Conservation (phyloP, 179 eudicot genomes). For the Gypsophila paniculata region DNA sequence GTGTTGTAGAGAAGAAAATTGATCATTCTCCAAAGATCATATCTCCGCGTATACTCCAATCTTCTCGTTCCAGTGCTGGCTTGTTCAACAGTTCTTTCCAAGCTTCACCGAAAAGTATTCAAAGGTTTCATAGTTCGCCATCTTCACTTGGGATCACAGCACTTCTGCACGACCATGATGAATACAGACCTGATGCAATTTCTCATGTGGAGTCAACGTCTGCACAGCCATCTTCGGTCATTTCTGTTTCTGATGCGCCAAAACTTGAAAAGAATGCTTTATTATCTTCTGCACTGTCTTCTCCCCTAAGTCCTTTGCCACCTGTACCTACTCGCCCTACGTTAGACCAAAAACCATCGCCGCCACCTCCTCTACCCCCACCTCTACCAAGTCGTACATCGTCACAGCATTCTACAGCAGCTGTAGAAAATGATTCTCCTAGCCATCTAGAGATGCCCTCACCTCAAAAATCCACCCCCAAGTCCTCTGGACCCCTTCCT, state of each 20-base stretch:
- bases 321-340: constrained; percentile 10
- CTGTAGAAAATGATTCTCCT: constrained; percentile 12
- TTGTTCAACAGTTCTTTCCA: constrained; percentile 42
- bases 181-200: constrained; percentile 28
- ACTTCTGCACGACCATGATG: constrained; percentile 54
- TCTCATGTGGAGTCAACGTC: constrained; percentile 25
- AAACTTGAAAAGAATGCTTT: constrained; percentile 20
- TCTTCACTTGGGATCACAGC: constrained; percentile 71
- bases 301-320: constrained; percentile 7
- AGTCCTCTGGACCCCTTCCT: constrained; percentile 18
- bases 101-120: constrained; percentile 44
- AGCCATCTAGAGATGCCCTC: not conserved
- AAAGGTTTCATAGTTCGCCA: constrained; percentile 57
- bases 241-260: constrained; percentile 28
- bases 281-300: constrained; percentile 26
- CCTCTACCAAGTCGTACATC: constrained; percentile 22
- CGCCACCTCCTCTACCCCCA: constrained; percentile 17
- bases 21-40: constrained; percentile 37
- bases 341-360: constrained; percentile 14
- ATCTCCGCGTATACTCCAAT: constrained; percentile 43
- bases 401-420: constrained; percentile 21
- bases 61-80: constrained; percentile 43
- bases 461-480: constrained; percentile 4
- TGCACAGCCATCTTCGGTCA: constrained; percentile 28
- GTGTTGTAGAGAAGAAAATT: constrained; percentile 21